Evolutionary conservation across 2,329 filamentous ascomycete species (phyloP), one percentile per base, ranked within the genome.

Genomic region (Hypoxylon sp.): DNA sequence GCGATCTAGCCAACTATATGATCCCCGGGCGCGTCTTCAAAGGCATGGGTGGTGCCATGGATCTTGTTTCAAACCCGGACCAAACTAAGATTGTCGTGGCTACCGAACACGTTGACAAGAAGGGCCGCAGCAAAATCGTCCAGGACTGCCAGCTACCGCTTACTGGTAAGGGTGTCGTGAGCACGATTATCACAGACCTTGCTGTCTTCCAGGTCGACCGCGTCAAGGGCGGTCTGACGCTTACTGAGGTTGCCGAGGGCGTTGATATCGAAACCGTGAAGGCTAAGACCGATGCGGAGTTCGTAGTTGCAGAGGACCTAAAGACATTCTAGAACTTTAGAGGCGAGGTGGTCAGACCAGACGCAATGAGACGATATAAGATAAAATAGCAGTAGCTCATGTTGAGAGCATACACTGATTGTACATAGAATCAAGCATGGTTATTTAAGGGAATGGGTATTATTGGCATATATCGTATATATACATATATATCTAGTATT

Each of bases 1-100:
- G 93, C 27, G 93, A 97, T 77, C 81, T 97, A 58, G 93, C 93
- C 50, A 96, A 96, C 81, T 97, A 93, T 84, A 96, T 96, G 91
- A 92, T 97, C 69, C 93, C 93, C 0, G 93, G 93, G 24, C 96
- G 95, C 80, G 88, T 93, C 10, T 89, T 94, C 81, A 96, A 96
- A 85, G 93, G 93, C 17, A 96, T 97, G 90, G 93, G 93, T 67
- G 90, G 90, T 29, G 90, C 90, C 17, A 92, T 92, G 90, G 90
- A 92, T 76, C 81, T 92, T 6, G 89, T 92, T 10, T 89, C 88
- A 39, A 92, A 92, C 79, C 90, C 90, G 0, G 88, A 91, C 72
- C 84, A 86, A 74, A 92, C 90, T 71, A 92, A 91, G 83, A 91
- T 92, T 72, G 89, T 92, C 3, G 89, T 92, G 2, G 87, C 89